Conservation (phyloP, 768 basidiomycete genomes). For the Hericium alpestre region DNA sequence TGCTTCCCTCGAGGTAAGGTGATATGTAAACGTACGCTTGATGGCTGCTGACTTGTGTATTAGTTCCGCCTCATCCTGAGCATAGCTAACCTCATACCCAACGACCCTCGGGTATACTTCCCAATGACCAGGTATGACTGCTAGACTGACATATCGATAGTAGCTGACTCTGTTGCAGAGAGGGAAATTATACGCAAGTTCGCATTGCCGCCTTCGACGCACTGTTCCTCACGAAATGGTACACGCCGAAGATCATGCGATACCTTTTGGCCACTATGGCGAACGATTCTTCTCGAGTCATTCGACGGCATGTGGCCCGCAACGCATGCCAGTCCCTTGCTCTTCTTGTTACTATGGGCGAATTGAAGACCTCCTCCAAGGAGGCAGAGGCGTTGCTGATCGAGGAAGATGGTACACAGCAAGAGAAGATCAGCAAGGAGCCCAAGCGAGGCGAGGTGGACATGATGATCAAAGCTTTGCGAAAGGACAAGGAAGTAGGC, state of each 20-base stretch:
- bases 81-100: slow-evolving; percentile 66
- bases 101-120: slow-evolving; percentile 70
- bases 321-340: slow-evolving; percentile 81
- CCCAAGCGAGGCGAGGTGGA: slow-evolving; percentile 77
- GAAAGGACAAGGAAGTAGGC: slow-evolving; percentile 80
- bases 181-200: slow-evolving; percentile 89
- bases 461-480: slow-evolving; percentile 72
- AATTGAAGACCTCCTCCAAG: slow-evolving; percentile 68
- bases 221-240: slow-evolving; percentile 83
- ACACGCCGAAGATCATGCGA: slow-evolving; percentile 70
- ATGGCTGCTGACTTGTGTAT: background rate
- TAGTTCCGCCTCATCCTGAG: slow-evolving; percentile 77
- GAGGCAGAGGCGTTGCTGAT: slow-evolving; percentile 72
- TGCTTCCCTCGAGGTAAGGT: slow-evolving; percentile 75
- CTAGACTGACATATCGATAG: background rate
- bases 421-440: slow-evolving; percentile 50
- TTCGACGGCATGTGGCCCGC: slow-evolving; percentile 82
- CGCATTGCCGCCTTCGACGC: slow-evolving; percentile 92
- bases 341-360: slow-evolving; percentile 79
- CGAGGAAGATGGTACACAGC: slow-evolving; percentile 73
- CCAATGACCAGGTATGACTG: slow-evolving; percentile 70
- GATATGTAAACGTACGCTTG: background rate
- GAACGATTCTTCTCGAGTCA: slow-evolving; percentile 69
- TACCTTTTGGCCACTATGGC: slow-evolving; percentile 84
- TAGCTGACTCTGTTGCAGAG: slow-evolving; percentile 34